Conservation (phyloP, 148 eudicot genomes). For the Chenopodium album region DNA sequence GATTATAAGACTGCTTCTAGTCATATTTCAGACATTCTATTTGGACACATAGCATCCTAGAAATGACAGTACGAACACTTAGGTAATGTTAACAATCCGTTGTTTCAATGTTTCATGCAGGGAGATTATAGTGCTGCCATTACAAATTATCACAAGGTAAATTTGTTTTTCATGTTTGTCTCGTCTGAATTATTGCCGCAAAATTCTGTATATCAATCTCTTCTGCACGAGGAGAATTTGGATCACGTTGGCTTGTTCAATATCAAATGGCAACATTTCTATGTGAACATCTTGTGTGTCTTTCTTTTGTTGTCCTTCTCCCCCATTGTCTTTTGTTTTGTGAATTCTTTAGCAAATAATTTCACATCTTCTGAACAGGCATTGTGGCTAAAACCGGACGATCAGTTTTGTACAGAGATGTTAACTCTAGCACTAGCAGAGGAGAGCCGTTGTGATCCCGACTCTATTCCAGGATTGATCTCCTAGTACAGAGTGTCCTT, state of each 20-base stretch:
- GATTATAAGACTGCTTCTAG: neutral
- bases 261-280: neutral
- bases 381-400: slow-evolving; percentile 81
- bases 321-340: neutral
- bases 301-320: neutral
- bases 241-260: neutral
- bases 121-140: slow-evolving; percentile 69
- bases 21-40: neutral
- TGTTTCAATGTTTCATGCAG: slow-evolving; percentile 40
- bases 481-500: slow-evolving; percentile 12
- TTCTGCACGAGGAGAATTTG: neutral
- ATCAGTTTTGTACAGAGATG: slow-evolving; percentile 94
- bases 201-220: neutral
- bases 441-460: slow-evolving; percentile 45
- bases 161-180: neutral
- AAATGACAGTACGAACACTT: neutral
- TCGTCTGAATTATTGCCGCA: neutral
- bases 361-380: slow-evolving; percentile 43
- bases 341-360: neutral
- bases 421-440: slow-evolving; percentile 70
- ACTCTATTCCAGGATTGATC: slow-evolving; percentile 36
- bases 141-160: slow-evolving; percentile 89
- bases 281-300: neutral
- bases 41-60: neutral
- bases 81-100: neutral